Conservation (phyloP, 2,329 filamentous ascomycete species). For the Venturia carpophila region DNA sequence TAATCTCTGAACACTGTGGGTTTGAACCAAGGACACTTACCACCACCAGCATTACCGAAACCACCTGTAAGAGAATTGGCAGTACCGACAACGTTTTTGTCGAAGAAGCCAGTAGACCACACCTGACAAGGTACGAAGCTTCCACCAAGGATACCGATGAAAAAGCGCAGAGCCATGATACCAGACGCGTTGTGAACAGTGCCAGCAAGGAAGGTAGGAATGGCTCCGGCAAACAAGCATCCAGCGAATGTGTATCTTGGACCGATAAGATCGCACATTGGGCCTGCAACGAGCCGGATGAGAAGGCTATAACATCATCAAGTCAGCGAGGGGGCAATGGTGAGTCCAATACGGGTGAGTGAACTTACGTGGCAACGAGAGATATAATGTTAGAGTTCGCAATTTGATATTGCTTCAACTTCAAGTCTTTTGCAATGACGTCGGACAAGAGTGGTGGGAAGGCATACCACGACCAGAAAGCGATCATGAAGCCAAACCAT, state of each 20-base stretch:
- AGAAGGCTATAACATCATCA: constrained; percentile 45
- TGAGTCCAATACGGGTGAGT: too few species aligned
- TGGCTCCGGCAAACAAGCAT: constrained; percentile 63
- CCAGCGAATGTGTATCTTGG: constrained; percentile 71
- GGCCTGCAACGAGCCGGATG: constrained; percentile 69
- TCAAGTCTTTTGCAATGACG: constrained; percentile 72
- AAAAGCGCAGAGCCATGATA: constrained; percentile 68
- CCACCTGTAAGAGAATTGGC: constrained; percentile 81
- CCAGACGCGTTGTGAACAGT: constrained; percentile 60
- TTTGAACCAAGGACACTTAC: not conserved
- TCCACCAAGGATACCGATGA: constrained; percentile 70
- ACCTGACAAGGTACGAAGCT: constrained; percentile 83
- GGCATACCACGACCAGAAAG: constrained; percentile 73
- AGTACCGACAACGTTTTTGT: constrained; percentile 84
- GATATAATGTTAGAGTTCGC: constrained; percentile 89
- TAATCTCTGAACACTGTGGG: not conserved
- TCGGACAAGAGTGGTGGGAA: constrained; percentile 75
- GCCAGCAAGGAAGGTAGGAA: constrained; percentile 80
- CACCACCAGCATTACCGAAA: constrained; percentile 80
- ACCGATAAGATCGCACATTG: constrained; percentile 77
- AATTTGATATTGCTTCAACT: constrained; percentile 62
- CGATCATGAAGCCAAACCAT: constrained; percentile 70
- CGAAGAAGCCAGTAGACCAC: constrained; percentile 88
- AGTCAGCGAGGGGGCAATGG: not conserved
- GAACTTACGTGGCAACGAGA: constrained; percentile 34